A percentile compares a stretch with the other conserved stretches of the same genome.
These are phyloP conservation scores for Eutrema heterophyllum DNA, from an alignment of 345 rosid species.

Conservation along the genomic window DNA sequence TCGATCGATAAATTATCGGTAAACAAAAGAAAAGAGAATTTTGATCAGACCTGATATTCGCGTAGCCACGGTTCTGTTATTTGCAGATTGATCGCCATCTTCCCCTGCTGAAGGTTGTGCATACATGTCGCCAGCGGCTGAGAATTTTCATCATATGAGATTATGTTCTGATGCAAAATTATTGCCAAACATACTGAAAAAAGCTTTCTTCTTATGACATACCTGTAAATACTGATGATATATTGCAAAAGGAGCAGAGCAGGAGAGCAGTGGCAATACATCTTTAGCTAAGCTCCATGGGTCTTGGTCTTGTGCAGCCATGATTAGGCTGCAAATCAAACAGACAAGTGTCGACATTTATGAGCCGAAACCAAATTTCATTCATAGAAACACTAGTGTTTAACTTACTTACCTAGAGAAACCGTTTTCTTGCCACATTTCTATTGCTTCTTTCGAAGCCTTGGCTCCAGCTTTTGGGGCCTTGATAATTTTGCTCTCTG, in stretches of 20 bases:
- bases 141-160: slow-evolving; percentile 3
- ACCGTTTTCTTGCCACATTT: slow-evolving; percentile 76
- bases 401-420: slow-evolving; percentile 63
- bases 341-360: neutral
- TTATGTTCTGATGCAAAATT: neutral
- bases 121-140: slow-evolving; percentile 88
- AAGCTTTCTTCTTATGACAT: neutral
- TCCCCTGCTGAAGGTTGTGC: slow-evolving; percentile 74
- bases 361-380: neutral
- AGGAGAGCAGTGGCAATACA: slow-evolving; percentile 65
- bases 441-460: slow-evolving; percentile 53
- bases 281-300: slow-evolving; percentile 65
- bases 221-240: slow-evolving; percentile 96
- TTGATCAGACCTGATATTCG: slow-evolving; percentile 63
- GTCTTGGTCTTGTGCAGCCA: slow-evolving; percentile 86
- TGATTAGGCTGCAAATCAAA: slow-evolving; percentile 50
- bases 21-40: neutral
- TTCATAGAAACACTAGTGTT: neutral
- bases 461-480: slow-evolving; percentile 67
- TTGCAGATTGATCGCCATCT: slow-evolving; percentile 81
- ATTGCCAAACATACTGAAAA: neutral
- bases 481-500: slow-evolving; percentile 40
- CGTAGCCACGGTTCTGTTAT: slow-evolving; percentile 97
- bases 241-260: slow-evolving; percentile 87
- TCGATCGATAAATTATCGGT: neutral